A percentile compares a stretch with the other conserved stretches of the same genome.
Conservation (phyloP, 805 yeast genomes). For the Candida broadrunensis region DNA sequence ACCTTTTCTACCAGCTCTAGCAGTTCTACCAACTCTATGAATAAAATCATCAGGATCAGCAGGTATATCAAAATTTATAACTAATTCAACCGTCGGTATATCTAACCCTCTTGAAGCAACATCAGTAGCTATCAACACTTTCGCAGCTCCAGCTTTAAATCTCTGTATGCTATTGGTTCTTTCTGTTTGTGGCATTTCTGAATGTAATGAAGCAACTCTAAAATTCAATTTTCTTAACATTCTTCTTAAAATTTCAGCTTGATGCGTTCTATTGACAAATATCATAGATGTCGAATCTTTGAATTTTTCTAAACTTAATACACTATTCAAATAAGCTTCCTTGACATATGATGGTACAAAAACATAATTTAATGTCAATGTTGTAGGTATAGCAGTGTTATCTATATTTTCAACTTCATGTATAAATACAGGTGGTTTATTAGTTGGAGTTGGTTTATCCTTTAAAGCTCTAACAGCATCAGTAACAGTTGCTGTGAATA, state of each 20-base stretch:
- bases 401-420: constrained; percentile 76
- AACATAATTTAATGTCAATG: constrained; percentile 62
- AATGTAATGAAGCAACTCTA: constrained; percentile 85
- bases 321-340: constrained; percentile 77
- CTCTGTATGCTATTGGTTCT: constrained; percentile 89
- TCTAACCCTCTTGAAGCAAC: constrained; percentile 97
- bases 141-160: constrained; percentile 91
- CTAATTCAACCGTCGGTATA: constrained; percentile 89
- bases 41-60: constrained; percentile 95
- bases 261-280: constrained; percentile 85
- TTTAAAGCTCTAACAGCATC: constrained; percentile 83
- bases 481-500: constrained; percentile 95
- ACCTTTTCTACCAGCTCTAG: constrained; percentile 94
- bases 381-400: constrained; percentile 75
- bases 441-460: constrained; percentile 57
- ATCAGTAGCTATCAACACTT: constrained; percentile 91
- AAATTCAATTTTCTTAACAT: constrained; percentile 70
- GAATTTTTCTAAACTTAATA: constrained; percentile 62
- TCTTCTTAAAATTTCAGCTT: constrained; percentile 85
- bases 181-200: constrained; percentile 91
- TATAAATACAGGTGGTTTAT: constrained; percentile 54
- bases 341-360: constrained; percentile 85
- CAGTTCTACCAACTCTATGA: constrained; percentile 98
- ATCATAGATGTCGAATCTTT: constrained; percentile 71
- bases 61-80: constrained; percentile 88